Evolutionary conservation across 78 protist genomes (phyloP).

Genomic region (Dictyostelium purpureum): DNA sequence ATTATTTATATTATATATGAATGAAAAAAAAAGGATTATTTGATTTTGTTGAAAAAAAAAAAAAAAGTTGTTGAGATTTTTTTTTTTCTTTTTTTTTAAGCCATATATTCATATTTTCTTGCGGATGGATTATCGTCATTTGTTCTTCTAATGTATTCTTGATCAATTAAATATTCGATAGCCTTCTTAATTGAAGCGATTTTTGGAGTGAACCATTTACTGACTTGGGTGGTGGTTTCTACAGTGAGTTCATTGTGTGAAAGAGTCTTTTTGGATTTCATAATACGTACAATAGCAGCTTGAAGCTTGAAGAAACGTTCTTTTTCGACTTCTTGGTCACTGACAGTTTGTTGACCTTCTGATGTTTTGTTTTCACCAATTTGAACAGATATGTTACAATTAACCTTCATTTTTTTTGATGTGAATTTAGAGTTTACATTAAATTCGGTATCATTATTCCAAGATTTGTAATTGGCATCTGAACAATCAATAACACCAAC

Average conservation of each 20-base stretch:
- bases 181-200: constrained; percentile 73
- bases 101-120: constrained; percentile 79
- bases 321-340: constrained; percentile 70
- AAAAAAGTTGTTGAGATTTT: too few species aligned
- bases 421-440: constrained; percentile 58
- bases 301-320: constrained; percentile 87
- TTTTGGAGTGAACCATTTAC: constrained; percentile 55
- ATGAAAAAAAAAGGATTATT: too few species aligned
- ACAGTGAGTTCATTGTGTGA: constrained; percentile 83
- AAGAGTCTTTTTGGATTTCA: constrained; percentile 86
- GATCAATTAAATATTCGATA: constrained; percentile 81
- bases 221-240: constrained; percentile 73
- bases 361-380: constrained; percentile 62
- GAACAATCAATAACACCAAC: constrained; percentile 35
- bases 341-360: constrained; percentile 70
- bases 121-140: constrained; percentile 53
- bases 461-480: constrained; percentile 30
- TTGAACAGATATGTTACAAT: constrained; percentile 67
- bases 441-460: constrained; percentile 77
- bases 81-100: constrained; percentile 24
- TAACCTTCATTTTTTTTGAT: constrained; percentile 79
- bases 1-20: too few species aligned
- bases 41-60: too few species aligned
- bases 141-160: constrained; percentile 72
- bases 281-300: constrained; percentile 89